phyloP scores from a whole-genome alignment of 2,329 filamentous ascomycete genomes.

The Dothiorella sarmentorum region DNA sequence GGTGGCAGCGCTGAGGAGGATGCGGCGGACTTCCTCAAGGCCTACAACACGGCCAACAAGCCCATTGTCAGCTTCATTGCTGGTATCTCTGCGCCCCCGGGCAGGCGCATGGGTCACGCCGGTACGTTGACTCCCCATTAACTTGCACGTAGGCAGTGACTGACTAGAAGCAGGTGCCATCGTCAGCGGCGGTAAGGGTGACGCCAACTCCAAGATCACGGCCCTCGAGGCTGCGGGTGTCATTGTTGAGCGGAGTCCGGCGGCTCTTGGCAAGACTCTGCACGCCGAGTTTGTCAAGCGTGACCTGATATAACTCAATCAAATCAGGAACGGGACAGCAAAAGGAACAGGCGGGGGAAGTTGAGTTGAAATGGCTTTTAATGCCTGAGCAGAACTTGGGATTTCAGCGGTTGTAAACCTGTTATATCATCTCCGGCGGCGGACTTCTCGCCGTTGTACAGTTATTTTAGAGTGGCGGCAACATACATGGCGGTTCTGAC shows the following conservation, averaged over 20 bases:
- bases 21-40: conserved; percentile 90
- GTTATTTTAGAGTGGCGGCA: conserved; percentile 18
- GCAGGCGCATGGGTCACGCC: conserved; percentile 96
- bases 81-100: conserved; percentile 94
- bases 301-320: conserved; percentile 83
- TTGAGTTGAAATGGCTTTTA: neutral
- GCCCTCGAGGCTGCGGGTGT: conserved; percentile 92
- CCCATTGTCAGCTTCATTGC: conserved; percentile 98
- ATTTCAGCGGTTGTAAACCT: conserved; percentile 18
- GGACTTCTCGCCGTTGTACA: conserved; percentile 17
- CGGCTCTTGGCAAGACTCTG: conserved; percentile 85
- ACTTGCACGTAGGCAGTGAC: neutral
- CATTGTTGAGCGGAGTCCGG: conserved; percentile 92
- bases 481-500: conserved; percentile 16
- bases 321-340: conserved; percentile 16
- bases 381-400: conserved; percentile 8
- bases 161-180: conserved; percentile 62
- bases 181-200: conserved; percentile 94
- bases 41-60: conserved; percentile 89
- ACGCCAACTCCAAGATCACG: conserved; percentile 95
- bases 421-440: conserved; percentile 13
- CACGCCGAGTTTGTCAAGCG: conserved; percentile 94
- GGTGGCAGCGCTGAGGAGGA: conserved; percentile 97
- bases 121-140: conserved; percentile 48
- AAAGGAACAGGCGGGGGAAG: neutral